Evolutionary conservation across 345 rosid genomes (phyloP).

Genomic region (Brassica incana): DNA sequence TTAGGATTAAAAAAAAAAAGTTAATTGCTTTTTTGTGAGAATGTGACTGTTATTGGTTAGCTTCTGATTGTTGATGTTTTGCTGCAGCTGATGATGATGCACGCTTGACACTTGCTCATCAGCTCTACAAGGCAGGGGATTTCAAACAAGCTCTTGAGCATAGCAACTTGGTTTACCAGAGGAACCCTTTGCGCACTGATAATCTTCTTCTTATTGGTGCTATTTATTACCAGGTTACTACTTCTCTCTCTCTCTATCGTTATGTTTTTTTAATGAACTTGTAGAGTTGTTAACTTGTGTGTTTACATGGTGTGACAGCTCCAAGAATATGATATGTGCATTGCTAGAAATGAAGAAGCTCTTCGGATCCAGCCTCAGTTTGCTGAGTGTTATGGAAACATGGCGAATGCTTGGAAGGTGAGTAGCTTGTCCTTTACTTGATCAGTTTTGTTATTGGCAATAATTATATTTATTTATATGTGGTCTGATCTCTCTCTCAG

Average conservation of each 20-base stretch:
- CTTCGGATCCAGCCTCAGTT: conserved; percentile 85
- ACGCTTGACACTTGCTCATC: conserved; percentile 76
- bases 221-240: conserved; percentile 85
- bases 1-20: conserved; percentile 14
- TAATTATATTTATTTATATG: background rate
- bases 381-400: conserved; percentile 99
- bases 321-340: conserved; percentile 97
- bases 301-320: conserved; percentile 45
- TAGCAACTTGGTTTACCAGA: conserved; percentile 73
- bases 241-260: background rate
- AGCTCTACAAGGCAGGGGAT: conserved; percentile 77
- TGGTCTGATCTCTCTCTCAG: conserved; percentile 40
- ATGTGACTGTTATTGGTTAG: background rate
- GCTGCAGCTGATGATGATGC: conserved; percentile 71
- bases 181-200: conserved; percentile 77
- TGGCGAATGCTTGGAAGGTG: conserved; percentile 99
- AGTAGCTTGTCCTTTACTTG: conserved; percentile 23
- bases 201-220: conserved; percentile 97
- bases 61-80: conserved; percentile 5
- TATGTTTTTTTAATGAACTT: background rate
- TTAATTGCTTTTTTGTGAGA: background rate
- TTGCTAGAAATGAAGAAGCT: conserved; percentile 92
- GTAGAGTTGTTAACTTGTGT: conserved; percentile 9
- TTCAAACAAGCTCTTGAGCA: conserved; percentile 83
- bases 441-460: conserved; percentile 3